Conservation (phyloP, 495 filamentous ascomycete genomes). For the Aspergillus saccharolyticus region DNA sequence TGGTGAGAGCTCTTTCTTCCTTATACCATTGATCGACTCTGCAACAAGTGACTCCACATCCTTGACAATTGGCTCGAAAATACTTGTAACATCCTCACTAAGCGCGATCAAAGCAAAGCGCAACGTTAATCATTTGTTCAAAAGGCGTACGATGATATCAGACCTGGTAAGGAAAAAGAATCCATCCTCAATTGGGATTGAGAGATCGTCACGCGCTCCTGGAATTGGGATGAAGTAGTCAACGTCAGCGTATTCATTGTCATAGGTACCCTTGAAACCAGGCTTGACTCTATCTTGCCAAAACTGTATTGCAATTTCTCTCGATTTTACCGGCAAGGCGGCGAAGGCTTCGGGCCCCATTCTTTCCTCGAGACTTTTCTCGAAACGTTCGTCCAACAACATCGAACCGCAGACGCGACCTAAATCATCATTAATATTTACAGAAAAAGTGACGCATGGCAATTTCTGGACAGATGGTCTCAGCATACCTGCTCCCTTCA, state of each 20-base stretch:
- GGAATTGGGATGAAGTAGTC: constrained; percentile 20
- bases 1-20: background rate
- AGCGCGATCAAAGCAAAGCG: background rate
- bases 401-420: constrained; percentile 54
- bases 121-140: background rate
- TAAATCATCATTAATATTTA: background rate
- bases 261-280: constrained; percentile 1
- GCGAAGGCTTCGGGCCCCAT: constrained; percentile 18
- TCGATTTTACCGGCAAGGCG: constrained; percentile 6
- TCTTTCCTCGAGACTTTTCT: constrained; percentile 33
- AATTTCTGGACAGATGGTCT: background rate
- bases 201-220: constrained; percentile 14
- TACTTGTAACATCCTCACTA: constrained; percentile 40
- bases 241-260: constrained; percentile 12
- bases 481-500: constrained; percentile 24
- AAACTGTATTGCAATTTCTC: constrained; percentile 8
- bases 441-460: background rate
- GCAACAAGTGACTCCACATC: constrained; percentile 56
- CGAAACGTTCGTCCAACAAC: constrained; percentile 48
- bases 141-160: background rate
- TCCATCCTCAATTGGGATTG: constrained; percentile 11
- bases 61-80: constrained; percentile 54
- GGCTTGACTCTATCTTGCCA: constrained; percentile 29
- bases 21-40: constrained; percentile 48
- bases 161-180: constrained; percentile 22